Base-by-base conservation (phyloP, 306 rosid genomes). In the cucumber (Cucumis sativus) region DNA sequence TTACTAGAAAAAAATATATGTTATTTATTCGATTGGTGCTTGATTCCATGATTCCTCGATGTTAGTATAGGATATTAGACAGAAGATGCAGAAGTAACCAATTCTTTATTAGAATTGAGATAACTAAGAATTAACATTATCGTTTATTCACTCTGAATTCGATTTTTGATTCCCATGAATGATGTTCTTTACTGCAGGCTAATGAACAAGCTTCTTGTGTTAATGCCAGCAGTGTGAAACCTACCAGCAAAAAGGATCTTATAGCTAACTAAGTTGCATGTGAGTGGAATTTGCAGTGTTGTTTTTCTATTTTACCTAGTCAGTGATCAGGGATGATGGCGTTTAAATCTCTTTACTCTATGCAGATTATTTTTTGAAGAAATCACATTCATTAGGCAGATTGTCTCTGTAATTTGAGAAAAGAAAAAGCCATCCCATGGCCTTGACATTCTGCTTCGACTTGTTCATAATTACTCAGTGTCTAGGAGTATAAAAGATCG, bases 181-280 rank as follows among this genome's bases (percentile, higher is more conserved):
- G 83, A 76, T 76, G 91, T 51, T 74, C 85, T 39, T 59, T 80
- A 85, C 82, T 73, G 75, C 88, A 80, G 65, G 85, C 28, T 65
- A 77, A 70, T 28, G 82, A 82, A 78, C 88, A 79, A 77, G 77
- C 75, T 54, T 68, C 86, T 1, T 76, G 81, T 66, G 83, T 61
- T 51, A 81, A 83, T 73, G 87, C 69, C 81, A 83, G 80, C 82
- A 79, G 86, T 81, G 75, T 81, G 33, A 84, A 79, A 78, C 77
- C 88, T 52, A 65, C 82, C 51, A 88, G 57, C 10, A 76, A 83
- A 82, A 85, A 82, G 47, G 84, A 83, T 58, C 55, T 30, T 78
- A 84, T 83, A 82, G 83, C 68, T 23, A 83, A 85, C 82, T 77
- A 78, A 85, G 59, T 78, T 79, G 87, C 88, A n/a, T 80, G 82